A percentile compares a stretch with the other conserved stretches of the same genome.
Conservation (phyloP, 768 basidiomycete genomes). For the Lyophyllum semitale region DNA sequence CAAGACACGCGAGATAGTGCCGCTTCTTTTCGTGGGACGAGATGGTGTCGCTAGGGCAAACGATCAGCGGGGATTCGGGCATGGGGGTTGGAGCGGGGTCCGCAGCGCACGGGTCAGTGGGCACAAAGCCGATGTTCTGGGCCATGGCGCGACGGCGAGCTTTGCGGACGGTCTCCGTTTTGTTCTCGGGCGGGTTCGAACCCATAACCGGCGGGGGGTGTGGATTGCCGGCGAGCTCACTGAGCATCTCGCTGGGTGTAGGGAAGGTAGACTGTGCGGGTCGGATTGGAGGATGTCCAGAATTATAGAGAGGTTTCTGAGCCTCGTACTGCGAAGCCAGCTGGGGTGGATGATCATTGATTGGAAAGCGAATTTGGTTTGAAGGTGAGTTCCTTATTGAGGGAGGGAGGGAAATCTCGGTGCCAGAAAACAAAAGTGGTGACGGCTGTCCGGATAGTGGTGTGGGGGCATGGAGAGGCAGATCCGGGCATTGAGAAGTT, state of each 20-base stretch:
- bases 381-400: neutral
- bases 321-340: slow-evolving; percentile 2
- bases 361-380: slow-evolving; percentile 1
- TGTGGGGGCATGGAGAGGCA: slow-evolving; percentile 31
- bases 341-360: neutral
- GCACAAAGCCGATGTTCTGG: slow-evolving; percentile 54
- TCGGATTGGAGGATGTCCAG: slow-evolving; percentile 5
- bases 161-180: slow-evolving; percentile 54
- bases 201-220: slow-evolving; percentile 6
- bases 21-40: slow-evolving; percentile 80
- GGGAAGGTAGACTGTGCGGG: slow-evolving; percentile 49
- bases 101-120: slow-evolving; percentile 60
- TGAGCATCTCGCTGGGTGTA: slow-evolving; percentile 66
- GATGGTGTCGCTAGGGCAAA: slow-evolving; percentile 57
- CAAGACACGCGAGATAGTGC: slow-evolving; percentile 71
- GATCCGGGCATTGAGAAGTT: slow-evolving; percentile 16
- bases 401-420: slow-evolving; percentile 6
- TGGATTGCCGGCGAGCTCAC: slow-evolving; percentile 34
- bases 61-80: neutral
- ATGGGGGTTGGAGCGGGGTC: neutral
- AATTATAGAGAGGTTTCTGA: slow-evolving; percentile 6
- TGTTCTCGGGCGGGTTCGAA: slow-evolving; percentile 13
- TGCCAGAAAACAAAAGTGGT: slow-evolving; percentile 16
- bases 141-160: slow-evolving; percentile 60
- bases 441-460: slow-evolving; percentile 22